A percentile compares a stretch with the other conserved stretches of the same genome.
Conservation (phyloP, 257 asterid species). For the Fraxinus americana region DNA sequence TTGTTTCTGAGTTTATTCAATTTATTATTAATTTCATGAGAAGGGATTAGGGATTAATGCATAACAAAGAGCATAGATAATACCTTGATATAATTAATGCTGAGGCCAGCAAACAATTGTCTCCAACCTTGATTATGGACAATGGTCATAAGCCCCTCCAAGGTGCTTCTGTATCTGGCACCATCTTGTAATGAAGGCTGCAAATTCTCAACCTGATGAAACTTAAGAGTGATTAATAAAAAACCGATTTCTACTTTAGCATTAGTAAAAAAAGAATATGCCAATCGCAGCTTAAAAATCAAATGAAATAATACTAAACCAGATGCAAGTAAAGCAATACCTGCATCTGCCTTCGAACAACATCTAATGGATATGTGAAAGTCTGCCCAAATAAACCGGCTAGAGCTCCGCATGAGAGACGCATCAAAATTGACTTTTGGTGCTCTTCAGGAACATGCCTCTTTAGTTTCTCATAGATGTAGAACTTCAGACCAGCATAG, state of each 20-base stretch:
- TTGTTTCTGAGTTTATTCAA: neutral
- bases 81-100: conserved; percentile 97
- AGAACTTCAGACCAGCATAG: conserved; percentile 93
- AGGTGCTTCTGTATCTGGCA: conserved; percentile 57
- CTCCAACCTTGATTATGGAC: conserved; percentile 81
- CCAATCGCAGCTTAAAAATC: neutral
- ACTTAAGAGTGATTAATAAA: conserved; percentile 2
- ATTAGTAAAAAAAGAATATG: neutral
- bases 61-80: neutral
- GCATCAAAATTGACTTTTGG: conserved; percentile 73
- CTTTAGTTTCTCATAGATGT: conserved; percentile 83
- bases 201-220: conserved; percentile 76
- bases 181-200: conserved; percentile 55
- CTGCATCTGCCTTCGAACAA: conserved; percentile 98
- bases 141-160: conserved; percentile 69
- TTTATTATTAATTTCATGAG: too few relatives aligned
- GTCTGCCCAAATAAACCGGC: conserved; percentile 99
- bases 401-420: conserved; percentile 90
- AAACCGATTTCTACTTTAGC: neutral
- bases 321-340: conserved; percentile 31
- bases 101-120: conserved; percentile 88
- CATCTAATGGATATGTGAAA: conserved; percentile 91
- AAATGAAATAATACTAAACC: neutral
- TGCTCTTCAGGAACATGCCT: conserved; percentile 83
- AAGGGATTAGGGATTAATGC: neutral